Conservation (phyloP, 768 basidiomycete genomes). For the Mycena olivaceomarginata region DNA sequence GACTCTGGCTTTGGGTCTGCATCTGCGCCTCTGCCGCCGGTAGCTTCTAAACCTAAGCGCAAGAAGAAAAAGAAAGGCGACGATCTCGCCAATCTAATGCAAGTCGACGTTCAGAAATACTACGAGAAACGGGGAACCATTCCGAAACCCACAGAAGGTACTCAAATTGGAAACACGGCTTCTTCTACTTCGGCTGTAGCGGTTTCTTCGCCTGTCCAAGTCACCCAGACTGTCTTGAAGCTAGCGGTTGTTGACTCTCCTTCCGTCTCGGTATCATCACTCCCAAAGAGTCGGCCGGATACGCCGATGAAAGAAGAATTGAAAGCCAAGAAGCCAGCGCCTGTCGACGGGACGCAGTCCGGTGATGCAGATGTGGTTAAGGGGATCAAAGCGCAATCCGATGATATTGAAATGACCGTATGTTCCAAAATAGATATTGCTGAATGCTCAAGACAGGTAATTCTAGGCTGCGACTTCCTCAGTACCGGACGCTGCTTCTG, state of each 20-base stretch:
- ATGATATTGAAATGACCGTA: conserved; percentile 23
- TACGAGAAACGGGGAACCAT: conserved; percentile 6
- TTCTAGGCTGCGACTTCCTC: not conserved
- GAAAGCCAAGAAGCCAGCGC: not conserved
- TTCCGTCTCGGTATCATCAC: not conserved
- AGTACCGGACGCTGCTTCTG: not conserved
- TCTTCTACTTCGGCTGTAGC: not conserved
- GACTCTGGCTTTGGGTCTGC: conserved; percentile 18
- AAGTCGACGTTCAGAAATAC: conserved; percentile 53
- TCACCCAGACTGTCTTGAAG: not conserved
- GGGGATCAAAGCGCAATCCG: not conserved
- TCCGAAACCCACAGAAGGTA: conserved; percentile 5
- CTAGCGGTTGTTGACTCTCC: not conserved
- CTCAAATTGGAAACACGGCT: conserved; percentile 3
- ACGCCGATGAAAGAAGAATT: not conserved
- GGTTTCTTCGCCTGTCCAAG: not conserved
- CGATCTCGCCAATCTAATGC: conserved; percentile 51
- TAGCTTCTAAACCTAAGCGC: conserved; percentile 25
- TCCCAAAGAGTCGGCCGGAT: not conserved
- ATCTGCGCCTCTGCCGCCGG: not conserved
- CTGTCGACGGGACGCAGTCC: not conserved
- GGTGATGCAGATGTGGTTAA: not conserved
- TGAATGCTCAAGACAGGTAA: not conserved
- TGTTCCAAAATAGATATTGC: not conserved
- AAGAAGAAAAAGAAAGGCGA: conserved; percentile 54